These are phyloP conservation scores for Arbutus unedo DNA, from an alignment of 148 eudicot species.

Conservation along the genomic window DNA sequence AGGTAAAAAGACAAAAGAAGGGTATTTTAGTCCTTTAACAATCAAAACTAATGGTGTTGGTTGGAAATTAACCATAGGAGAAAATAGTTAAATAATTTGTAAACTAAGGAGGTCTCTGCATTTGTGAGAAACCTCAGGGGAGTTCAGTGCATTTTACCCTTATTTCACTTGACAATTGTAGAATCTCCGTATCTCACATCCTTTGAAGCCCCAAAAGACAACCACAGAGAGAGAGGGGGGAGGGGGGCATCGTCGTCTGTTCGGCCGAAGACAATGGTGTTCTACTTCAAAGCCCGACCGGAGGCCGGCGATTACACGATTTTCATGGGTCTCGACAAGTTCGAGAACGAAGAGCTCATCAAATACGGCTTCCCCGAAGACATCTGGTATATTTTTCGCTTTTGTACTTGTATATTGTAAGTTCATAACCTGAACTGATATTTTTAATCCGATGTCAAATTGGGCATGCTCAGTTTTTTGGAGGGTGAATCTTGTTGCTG, in stretches of 20 bases:
- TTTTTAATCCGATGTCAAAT: neutral
- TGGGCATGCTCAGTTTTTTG: neutral
- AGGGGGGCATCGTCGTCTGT: conserved; percentile 3
- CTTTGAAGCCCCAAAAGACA: conserved; percentile 4
- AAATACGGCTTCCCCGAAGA: conserved; percentile 97
- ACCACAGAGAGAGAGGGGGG: neutral
- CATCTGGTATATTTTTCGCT: conserved; percentile 48
- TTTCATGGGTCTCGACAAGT: conserved; percentile 96
- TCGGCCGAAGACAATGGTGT: conserved; percentile 56
- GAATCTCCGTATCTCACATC: neutral
- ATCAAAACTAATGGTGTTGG: no score
- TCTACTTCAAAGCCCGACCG: conserved; percentile 92
- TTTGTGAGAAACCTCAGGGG: no score
- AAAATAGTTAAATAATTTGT: no score
- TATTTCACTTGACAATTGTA: no score
- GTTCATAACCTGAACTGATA: neutral
- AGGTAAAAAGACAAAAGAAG: no score
- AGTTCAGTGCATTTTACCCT: no score
- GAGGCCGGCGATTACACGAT: conserved; percentile 94
- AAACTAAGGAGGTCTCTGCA: no score
- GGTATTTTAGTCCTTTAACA: no score
- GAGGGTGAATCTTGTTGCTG: neutral
- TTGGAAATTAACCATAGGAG: no score
- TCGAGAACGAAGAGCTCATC: conserved; percentile 94
- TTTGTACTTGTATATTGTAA: neutral